A percentile compares a stretch with the other conserved stretches of the same genome.
phyloP scores from a whole-genome alignment of 345 rosid genomes.

The Rhodamnia rubescens region DNA sequence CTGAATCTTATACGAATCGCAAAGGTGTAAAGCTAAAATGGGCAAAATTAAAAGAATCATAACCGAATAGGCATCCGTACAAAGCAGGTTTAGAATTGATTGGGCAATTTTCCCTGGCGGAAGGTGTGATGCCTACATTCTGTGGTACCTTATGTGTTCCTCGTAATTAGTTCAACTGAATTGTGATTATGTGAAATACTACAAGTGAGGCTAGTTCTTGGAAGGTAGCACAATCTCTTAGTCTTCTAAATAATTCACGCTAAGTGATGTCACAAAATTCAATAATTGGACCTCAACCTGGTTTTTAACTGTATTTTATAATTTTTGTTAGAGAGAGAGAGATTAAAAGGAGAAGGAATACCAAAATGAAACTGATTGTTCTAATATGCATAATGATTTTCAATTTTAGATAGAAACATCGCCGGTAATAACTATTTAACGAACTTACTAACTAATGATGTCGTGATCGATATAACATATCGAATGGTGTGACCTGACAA shows the following conservation, averaged over 20 bases:
- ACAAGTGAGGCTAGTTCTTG: not conserved
- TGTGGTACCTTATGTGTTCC: not conserved
- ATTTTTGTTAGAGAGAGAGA: not conserved
- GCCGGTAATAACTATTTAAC: not conserved
- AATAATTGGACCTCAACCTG: not conserved
- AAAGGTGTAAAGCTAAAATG: not conserved
- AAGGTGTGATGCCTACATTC: not conserved
- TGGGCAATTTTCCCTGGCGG: not conserved
- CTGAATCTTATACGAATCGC: not conserved
- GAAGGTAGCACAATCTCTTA: not conserved
- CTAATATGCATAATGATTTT: not conserved
- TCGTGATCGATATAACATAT: not conserved
- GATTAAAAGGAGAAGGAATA: too few relatives aligned
- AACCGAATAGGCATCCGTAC: not conserved
- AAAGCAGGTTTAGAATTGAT: not conserved
- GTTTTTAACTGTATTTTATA: not conserved
- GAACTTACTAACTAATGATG: not conserved
- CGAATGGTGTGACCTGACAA: not conserved
- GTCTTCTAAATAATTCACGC: not conserved
- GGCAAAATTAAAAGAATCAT: not conserved
- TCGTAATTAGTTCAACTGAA: not conserved
- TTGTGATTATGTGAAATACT: not conserved
- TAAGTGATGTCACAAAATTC: not conserved
- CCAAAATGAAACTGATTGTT: not conserved
- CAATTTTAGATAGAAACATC: not conserved